phyloP scores from a whole-genome alignment of 2,329 filamentous ascomycete genomes.

The Phialemonium atrogriseum region DNA sequence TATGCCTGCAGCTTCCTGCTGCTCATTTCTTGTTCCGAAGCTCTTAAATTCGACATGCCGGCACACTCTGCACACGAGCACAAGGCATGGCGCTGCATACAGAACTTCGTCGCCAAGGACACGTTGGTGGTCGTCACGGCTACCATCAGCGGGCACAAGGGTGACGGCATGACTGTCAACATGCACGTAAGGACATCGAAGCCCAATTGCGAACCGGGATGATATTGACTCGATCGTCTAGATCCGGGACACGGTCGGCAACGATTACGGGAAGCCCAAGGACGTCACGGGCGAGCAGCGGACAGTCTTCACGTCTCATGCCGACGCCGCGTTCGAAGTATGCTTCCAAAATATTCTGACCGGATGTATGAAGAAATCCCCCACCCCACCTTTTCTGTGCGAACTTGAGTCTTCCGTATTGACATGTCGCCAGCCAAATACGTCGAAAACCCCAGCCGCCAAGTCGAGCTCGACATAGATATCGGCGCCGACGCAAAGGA shows the following conservation, averaged over 20 bases:
- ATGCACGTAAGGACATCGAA: slow-evolving; percentile 81
- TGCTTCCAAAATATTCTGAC: slow-evolving; percentile 85
- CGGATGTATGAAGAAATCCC: slow-evolving; percentile 46
- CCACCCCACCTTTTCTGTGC: not conserved
- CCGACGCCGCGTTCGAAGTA: slow-evolving; percentile 88
- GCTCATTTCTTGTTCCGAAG: slow-evolving; percentile 46
- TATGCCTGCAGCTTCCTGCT: slow-evolving; percentile 50
- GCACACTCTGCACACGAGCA: slow-evolving; percentile 56
- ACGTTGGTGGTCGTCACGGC: slow-evolving; percentile 94
- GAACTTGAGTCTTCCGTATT: no score
- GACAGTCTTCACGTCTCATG: slow-evolving; percentile 88
- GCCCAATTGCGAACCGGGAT: no score
- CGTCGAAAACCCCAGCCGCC: slow-evolving; percentile 48
- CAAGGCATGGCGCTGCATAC: slow-evolving; percentile 78
- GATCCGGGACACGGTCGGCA: slow-evolving; percentile 93
- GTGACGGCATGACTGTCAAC: slow-evolving; percentile 88
- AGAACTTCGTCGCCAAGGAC: slow-evolving; percentile 89
- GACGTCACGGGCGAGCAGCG: slow-evolving; percentile 88
- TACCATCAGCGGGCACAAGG: slow-evolving; percentile 74
- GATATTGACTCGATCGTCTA: no score
- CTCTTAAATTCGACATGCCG: slow-evolving; percentile 88
- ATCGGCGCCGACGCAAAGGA: slow-evolving; percentile 96
- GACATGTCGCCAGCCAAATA: slow-evolving; percentile 19
- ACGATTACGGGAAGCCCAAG: slow-evolving; percentile 88
- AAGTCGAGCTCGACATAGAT: slow-evolving; percentile 88